phyloP scores from a whole-genome alignment of 2,329 filamentous ascomycete species.

The Colletotrichum tabaci region DNA sequence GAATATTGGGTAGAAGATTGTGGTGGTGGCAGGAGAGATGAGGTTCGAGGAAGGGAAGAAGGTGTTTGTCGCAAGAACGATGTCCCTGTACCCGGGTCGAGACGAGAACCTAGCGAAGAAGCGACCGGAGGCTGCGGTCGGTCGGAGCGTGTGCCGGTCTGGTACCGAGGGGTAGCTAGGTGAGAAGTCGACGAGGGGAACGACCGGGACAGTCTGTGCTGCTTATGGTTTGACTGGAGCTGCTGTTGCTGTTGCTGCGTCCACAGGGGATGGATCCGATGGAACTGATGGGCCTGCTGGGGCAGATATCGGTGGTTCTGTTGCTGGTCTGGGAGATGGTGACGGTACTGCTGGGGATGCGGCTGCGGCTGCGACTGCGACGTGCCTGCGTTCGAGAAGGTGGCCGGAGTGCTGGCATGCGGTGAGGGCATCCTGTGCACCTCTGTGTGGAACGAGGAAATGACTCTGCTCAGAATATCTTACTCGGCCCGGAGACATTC shows the following conservation, averaged over 20 bases:
- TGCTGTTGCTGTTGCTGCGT: constrained; percentile 2
- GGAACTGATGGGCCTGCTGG: constrained; percentile 10
- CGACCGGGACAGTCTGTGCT: constrained; percentile 37
- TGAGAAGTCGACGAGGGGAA: constrained; percentile 29
- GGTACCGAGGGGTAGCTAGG: constrained; percentile 23
- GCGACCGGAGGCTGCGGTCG: constrained; percentile 36
- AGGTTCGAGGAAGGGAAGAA: constrained; percentile 27
- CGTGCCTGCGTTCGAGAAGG: constrained; percentile 17
- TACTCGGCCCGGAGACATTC: constrained; percentile 11
- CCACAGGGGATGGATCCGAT: not conserved
- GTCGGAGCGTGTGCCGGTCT: constrained; percentile 24
- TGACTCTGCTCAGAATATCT: not conserved
- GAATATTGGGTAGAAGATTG: not conserved
- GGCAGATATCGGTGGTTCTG: not conserved
- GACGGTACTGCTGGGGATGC: not conserved
- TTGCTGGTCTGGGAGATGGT: not conserved
- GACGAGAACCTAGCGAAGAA: constrained; percentile 37
- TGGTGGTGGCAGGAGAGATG: constrained; percentile 28
- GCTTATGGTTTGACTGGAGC: constrained; percentile 18
- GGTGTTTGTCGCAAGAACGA: constrained; percentile 23
- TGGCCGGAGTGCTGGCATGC: constrained; percentile 7
- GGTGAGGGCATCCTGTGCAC: constrained; percentile 36
- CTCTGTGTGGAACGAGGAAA: not conserved
- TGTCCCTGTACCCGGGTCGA: constrained; percentile 14
- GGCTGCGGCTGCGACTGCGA: constrained; percentile 8